Conservation (phyloP, 2,329 filamentous ascomycete genomes). For the Neonectria faginata region DNA sequence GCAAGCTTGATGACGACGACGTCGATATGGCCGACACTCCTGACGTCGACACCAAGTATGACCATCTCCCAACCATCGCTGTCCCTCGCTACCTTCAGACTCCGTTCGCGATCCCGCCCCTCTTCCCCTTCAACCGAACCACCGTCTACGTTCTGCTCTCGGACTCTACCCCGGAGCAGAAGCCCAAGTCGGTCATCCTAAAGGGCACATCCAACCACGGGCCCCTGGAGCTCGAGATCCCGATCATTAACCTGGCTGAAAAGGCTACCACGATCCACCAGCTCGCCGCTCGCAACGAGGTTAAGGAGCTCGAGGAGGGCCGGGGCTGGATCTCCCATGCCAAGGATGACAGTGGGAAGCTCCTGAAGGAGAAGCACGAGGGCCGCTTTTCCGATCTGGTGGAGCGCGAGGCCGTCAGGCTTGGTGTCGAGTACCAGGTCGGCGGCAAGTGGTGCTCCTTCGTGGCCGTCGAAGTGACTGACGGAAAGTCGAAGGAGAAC, state of each 20-base stretch:
- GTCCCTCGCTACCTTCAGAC: conserved; percentile 72
- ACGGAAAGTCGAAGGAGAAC: conserved; percentile 1
- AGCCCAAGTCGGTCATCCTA: conserved; percentile 67
- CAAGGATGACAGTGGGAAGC: conserved; percentile 57
- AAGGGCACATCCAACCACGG: conserved; percentile 67
- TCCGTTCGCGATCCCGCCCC: conserved; percentile 70
- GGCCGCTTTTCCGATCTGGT: conserved; percentile 69
- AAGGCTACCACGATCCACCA: conserved; percentile 72
- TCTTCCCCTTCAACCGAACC: conserved; percentile 75
- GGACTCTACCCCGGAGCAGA: conserved; percentile 55
- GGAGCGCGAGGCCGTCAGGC: conserved; percentile 72
- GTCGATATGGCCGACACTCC: conserved; percentile 43
- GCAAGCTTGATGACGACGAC: conserved; percentile 56
- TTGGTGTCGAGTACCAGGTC: conserved; percentile 75
- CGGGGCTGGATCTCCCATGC: conserved; percentile 73
- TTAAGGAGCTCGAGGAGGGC: conserved; percentile 76
- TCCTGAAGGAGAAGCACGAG: conserved; percentile 60
- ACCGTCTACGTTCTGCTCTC: conserved; percentile 74
- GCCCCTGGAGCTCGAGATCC: conserved; percentile 73
- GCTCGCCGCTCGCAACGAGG: conserved; percentile 75
- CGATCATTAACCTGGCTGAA: conserved; percentile 62
- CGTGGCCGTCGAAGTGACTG: conserved; percentile 69
- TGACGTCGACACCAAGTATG: conserved; percentile 52
- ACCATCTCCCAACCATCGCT: conserved; percentile 64
- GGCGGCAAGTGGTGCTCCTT: conserved; percentile 79